Base-by-base conservation (phyloP, 2,329 filamentous ascomycete genomes). In the Fusarium chlamydosporum region DNA sequence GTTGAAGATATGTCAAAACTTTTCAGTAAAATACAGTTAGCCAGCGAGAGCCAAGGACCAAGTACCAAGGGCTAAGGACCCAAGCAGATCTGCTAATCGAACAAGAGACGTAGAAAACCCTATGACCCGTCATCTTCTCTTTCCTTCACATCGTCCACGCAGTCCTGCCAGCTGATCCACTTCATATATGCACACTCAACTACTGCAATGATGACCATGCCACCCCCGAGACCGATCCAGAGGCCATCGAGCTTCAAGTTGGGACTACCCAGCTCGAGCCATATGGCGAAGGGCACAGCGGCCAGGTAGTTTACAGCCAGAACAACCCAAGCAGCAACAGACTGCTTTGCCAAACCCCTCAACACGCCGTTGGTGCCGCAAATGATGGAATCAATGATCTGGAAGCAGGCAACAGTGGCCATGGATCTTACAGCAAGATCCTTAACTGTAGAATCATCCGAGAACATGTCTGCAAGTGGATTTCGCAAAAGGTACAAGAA, bases 101-200 rank as follows among this genome's bases (percentile, higher is more conserved):
- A 16, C 26, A 16, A 45, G 23, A 20, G 34, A 16, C n/a, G n/a
- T 37, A 5, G 29, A 35, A 48, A 27, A 34, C 47, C 37, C 43
- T 68, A 68, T 40, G 56, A 47, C 18, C 66, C 61, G 18, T 68
- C 68, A 10, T 56, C 53, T 46, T 74, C 72, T 35, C 72, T 59
- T 38, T 68, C 47, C 45, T 59, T 74, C 4, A 69, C 70, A 15
- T 71, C 68, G 9, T 73, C 70, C 29, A 68, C 63, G 27, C 72
- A 74, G 34, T 68, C 65, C 35, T 74, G 67, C 72, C 72, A 74
- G 35, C 51, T 70, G 4, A 73, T 61, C 56, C 62, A 70, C 33
- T 70, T 73, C 70, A 74, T 61, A 18, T 74, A 74, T 4, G 37
- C 58, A 41, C 70, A 73, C 38, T 74, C 72, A 12, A 71, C 33